Evolutionary conservation across 768 basidiomycete genomes (phyloP).

Genomic region (Erythrobasidium yunnanense): DNA sequence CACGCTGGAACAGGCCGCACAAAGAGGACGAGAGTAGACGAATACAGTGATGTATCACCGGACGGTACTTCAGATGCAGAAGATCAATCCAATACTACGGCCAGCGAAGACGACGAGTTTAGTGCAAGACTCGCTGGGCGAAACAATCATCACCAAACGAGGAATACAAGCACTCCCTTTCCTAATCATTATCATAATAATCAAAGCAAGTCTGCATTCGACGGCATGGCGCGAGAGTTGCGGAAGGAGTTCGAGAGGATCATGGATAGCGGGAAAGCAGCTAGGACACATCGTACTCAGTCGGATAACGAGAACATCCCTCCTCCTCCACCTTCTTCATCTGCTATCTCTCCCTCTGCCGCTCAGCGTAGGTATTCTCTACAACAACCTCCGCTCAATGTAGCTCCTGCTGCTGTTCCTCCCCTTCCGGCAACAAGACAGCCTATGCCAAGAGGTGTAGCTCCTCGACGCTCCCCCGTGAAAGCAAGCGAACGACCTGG

Average conservation of each 20-base stretch:
- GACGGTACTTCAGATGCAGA: neutral
- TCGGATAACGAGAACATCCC: neutral
- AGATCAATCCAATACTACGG: too few species aligned
- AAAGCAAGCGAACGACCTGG: neutral
- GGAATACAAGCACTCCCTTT: conserved; percentile 8
- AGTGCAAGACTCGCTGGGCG: neutral
- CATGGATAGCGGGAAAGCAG: conserved; percentile 14
- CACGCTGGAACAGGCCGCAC: too few species aligned
- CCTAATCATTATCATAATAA: neutral
- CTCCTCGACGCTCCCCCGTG: neutral
- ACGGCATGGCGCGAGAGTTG: conserved; percentile 29
- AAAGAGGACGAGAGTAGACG: conserved; percentile 12
- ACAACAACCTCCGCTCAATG: neutral
- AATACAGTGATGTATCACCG: conserved; percentile 9
- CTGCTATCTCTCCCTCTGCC: neutral
- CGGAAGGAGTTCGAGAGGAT: conserved; percentile 28
- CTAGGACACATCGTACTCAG: neutral
- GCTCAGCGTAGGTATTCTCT: neutral
- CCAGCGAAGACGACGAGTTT: conserved; percentile 18
- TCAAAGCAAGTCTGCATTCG: conserved; percentile 19
- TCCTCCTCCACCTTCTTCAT: neutral
- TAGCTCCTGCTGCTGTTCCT: too few species aligned
- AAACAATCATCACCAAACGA: neutral
- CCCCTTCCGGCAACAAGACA: neutral
- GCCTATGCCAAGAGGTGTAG: neutral